Conservation (phyloP, 176 grass and related monocot genomes). For the Pontederia paniculata region DNA sequence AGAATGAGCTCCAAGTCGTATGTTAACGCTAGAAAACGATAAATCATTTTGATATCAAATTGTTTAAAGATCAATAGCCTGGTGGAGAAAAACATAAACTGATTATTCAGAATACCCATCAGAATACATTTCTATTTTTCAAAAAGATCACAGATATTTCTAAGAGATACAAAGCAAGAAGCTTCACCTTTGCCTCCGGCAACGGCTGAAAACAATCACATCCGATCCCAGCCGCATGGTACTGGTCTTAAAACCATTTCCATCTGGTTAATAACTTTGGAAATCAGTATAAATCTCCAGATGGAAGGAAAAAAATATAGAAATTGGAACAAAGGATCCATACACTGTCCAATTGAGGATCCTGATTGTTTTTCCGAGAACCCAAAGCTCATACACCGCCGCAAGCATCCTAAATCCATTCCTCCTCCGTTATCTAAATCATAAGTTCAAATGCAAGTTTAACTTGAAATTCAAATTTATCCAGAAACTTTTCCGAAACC, state of each 20-base stretch:
- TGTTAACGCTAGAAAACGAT: too few relatives aligned
- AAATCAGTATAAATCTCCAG: slow-evolving; percentile 12
- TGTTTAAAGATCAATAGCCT: too few relatives aligned
- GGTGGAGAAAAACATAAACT: too few relatives aligned
- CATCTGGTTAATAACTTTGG: slow-evolving; percentile 51
- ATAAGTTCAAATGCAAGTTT: not conserved
- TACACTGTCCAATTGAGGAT: slow-evolving; percentile 93
- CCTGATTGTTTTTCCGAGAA: slow-evolving; percentile 96
- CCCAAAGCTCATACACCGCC: slow-evolving; percentile 91
- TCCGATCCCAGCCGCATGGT: slow-evolving; percentile 97
- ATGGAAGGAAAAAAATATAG: slow-evolving; percentile 21
- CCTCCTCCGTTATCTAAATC: slow-evolving; percentile 90
- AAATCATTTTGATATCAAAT: too few relatives aligned
- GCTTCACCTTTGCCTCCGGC: slow-evolving; percentile 45
- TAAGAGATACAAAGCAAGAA: not conserved
- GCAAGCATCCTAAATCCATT: slow-evolving; percentile 71
- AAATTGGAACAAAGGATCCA: slow-evolving; percentile 13
- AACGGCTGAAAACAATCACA: slow-evolving; percentile 82
- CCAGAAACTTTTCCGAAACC: not conserved
- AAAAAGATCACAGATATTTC: too few relatives aligned
- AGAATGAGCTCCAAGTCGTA: too few relatives aligned
- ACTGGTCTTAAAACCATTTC: slow-evolving; percentile 99
- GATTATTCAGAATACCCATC: too few relatives aligned
- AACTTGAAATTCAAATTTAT: not conserved
- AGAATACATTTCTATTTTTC: too few relatives aligned